phyloP scores from a whole-genome alignment of 192 early-diverging fungal genomes.

The Coemansia sp. region DNA sequence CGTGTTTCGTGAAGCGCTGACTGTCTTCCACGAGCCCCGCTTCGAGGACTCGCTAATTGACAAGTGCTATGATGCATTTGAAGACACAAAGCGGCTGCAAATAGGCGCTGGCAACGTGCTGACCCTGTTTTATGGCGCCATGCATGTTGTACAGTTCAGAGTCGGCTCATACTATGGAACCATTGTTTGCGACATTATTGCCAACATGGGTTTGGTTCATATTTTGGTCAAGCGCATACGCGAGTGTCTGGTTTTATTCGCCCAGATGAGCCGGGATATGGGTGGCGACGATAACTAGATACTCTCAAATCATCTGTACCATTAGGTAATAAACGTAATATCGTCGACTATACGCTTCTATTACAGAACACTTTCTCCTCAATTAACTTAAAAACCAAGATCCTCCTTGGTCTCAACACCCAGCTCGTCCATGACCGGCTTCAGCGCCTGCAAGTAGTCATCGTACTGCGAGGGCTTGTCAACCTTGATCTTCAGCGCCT shows the following conservation, averaged over 20 bases:
- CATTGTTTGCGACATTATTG: conserved; percentile 37
- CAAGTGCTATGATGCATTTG: conserved; percentile 53
- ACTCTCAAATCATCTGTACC: not conserved
- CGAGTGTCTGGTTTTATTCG: conserved; percentile 27
- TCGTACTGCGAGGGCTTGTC: conserved; percentile 84
- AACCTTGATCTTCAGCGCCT: conserved; percentile 89
- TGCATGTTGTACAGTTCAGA: conserved; percentile 52
- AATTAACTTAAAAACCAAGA: conserved; percentile 64
- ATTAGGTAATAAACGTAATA: too few species aligned
- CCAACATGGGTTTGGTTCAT: conserved; percentile 51
- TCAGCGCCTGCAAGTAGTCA: conserved; percentile 85
- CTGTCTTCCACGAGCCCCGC: conserved; percentile 47
- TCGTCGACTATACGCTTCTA: conserved; percentile 12
- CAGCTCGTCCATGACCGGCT: conserved; percentile 82
- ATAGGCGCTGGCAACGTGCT: conserved; percentile 36
- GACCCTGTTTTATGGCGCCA: conserved; percentile 43
- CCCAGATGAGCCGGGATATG: conserved; percentile 26
- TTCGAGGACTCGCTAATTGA: conserved; percentile 49
- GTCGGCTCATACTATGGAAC: conserved; percentile 51
- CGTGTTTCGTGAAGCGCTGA: conserved; percentile 42
- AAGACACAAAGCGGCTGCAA: conserved; percentile 47
- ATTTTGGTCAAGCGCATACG: conserved; percentile 46
- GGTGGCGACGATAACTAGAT: not conserved
- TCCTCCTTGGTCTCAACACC: conserved; percentile 89
- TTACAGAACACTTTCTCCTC: conserved; percentile 1